phyloP scores from a whole-genome alignment of 805 yeast species.

The Ogataea nonfermentans region DNA sequence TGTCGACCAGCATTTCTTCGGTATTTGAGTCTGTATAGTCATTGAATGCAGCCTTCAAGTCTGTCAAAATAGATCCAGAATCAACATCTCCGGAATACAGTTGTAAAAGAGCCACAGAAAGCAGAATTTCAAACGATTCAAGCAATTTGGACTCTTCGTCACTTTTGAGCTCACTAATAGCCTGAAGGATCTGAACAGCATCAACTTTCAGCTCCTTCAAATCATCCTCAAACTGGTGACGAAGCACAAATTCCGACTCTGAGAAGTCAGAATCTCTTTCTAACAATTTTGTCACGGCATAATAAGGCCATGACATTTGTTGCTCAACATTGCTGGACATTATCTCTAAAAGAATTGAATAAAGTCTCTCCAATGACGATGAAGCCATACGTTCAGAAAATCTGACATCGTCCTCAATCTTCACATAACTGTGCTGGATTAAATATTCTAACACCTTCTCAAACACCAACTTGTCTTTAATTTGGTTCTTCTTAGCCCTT shows the following conservation, averaged over 20 bases:
- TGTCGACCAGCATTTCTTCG: slow-evolving; percentile 38
- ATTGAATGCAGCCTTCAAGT: slow-evolving; percentile 60
- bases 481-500: slow-evolving; percentile 27
- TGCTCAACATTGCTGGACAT: slow-evolving; percentile 16
- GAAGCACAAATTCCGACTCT: slow-evolving; percentile 19
- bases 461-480: slow-evolving; percentile 9
- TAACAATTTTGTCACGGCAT: slow-evolving; percentile 38
- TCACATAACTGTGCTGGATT: slow-evolving; percentile 28
- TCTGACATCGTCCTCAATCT: slow-evolving; percentile 10
- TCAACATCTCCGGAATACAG: slow-evolving; percentile 77
- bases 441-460: slow-evolving; percentile 22
- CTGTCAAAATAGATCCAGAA: slow-evolving; percentile 70
- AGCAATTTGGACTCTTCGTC: slow-evolving; percentile 27
- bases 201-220: slow-evolving; percentile 46
- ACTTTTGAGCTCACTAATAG: slow-evolving; percentile 38
- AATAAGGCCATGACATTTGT: slow-evolving; percentile 61
- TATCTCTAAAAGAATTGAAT: slow-evolving; percentile 54
- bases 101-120: slow-evolving; percentile 75
- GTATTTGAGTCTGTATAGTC: slow-evolving; percentile 41
- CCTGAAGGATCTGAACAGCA: slow-evolving; percentile 47
- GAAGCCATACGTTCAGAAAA: slow-evolving; percentile 36
- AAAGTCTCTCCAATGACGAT: slow-evolving; percentile 59
- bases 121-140: slow-evolving; percentile 67
- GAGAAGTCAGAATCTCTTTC: slow-evolving; percentile 13
- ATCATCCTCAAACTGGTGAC: slow-evolving; percentile 55